phyloP scores from a whole-genome alignment of 306 rosid genomes.

The Casuarina equisetifolia region DNA sequence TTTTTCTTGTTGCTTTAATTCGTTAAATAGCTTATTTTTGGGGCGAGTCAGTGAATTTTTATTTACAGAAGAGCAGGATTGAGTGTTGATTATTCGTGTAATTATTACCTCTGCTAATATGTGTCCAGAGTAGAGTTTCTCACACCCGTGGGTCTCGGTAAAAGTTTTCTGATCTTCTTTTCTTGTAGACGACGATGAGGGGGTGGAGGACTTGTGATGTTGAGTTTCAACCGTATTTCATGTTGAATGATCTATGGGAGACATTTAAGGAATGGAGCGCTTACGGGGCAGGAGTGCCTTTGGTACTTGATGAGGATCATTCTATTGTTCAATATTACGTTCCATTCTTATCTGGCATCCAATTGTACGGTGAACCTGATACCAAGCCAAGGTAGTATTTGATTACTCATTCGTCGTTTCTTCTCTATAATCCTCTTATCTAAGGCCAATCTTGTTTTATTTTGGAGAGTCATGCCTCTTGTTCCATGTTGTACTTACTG shows the following conservation, averaged over 20 bases:
- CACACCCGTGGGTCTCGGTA: slow-evolving; percentile 5
- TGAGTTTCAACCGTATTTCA: slow-evolving; percentile 73
- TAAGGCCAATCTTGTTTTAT: background rate
- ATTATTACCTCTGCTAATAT: background rate
- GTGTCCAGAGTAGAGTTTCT: background rate
- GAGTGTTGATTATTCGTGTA: background rate
- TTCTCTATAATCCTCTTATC: background rate
- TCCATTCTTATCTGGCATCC: slow-evolving; percentile 89
- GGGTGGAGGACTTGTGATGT: slow-evolving; percentile 76
- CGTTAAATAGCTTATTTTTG: background rate
- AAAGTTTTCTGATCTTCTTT: slow-evolving; percentile 22
- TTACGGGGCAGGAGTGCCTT: slow-evolving; percentile 92
- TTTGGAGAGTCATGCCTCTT: background rate
- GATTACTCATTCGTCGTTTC: background rate
- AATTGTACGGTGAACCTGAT: slow-evolving; percentile 63
- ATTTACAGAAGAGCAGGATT: background rate
- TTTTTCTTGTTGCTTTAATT: no score
- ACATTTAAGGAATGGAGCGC: slow-evolving; percentile 92
- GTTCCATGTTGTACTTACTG: background rate
- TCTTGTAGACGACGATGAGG: slow-evolving; percentile 73
- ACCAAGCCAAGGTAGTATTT: slow-evolving; percentile 56
- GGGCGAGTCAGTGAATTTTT: background rate
- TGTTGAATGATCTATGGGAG: slow-evolving; percentile 82
- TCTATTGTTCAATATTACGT: slow-evolving; percentile 87
- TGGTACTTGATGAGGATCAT: slow-evolving; percentile 62